Percentiles rank a stretch among this genome's conserved stretches.
phyloP scores from a whole-genome alignment of 2,329 filamentous ascomycete genomes.

The Pezicula carpinea region DNA sequence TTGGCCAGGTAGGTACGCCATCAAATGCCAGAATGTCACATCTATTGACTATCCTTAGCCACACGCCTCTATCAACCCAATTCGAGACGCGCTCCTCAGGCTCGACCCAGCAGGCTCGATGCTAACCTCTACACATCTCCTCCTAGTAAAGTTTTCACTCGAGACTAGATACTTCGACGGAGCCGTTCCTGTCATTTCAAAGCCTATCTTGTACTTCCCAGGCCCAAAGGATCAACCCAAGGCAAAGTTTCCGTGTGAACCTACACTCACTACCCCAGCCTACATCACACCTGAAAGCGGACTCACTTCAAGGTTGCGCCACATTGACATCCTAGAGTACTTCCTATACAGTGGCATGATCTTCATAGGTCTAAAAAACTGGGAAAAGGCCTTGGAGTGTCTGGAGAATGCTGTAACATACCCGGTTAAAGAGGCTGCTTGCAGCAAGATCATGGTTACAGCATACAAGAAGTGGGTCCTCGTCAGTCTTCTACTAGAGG shows the following conservation, averaged over 20 bases:
- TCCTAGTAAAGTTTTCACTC: conserved; percentile 52
- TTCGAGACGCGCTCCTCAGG: conserved; percentile 49
- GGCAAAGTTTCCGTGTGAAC: conserved; percentile 40
- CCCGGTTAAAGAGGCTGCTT: conserved; percentile 56
- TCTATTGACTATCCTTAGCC: conserved; percentile 17
- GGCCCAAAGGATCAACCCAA: conserved; percentile 33
- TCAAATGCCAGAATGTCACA: background rate
- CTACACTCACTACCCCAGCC: conserved; percentile 38
- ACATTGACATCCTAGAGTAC: conserved; percentile 58
- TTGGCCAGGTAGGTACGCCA: conserved; percentile 17
- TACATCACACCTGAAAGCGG: conserved; percentile 58
- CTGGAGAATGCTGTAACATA: conserved; percentile 63
- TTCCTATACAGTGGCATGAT: conserved; percentile 61
- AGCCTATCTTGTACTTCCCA: conserved; percentile 62
- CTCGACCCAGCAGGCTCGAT: conserved; percentile 63
- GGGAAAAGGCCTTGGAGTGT: conserved; percentile 56
- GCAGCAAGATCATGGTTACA: conserved; percentile 77
- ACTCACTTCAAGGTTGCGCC: conserved; percentile 50
- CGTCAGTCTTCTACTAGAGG: conserved; percentile 66
- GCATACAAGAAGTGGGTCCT: conserved; percentile 91
- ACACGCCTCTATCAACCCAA: conserved; percentile 19
- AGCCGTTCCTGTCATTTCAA: conserved; percentile 58
- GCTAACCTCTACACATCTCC: conserved; percentile 60
- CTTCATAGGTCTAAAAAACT: conserved; percentile 56
- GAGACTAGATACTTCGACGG: conserved; percentile 47